Conservation (phyloP, 345 rosid genomes). For the Syzygium aqueum region DNA sequence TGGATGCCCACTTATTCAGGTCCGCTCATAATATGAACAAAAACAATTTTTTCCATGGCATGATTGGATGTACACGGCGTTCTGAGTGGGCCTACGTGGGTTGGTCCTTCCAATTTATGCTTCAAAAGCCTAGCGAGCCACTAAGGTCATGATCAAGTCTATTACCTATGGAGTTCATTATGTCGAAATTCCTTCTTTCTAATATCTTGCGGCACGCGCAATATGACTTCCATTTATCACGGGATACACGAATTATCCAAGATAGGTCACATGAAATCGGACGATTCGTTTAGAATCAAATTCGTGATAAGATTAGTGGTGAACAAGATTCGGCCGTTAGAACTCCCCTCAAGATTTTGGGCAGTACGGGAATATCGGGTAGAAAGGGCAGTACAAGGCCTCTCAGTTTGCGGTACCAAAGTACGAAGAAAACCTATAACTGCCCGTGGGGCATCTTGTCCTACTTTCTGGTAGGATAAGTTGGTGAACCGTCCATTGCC, state of each 20-base stretch:
- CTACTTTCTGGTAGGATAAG: background rate
- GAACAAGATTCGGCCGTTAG: background rate
- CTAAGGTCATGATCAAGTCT: background rate
- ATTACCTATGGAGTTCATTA: too few species aligned
- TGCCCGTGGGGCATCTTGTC: background rate
- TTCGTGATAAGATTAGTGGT: background rate
- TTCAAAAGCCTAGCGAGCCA: rapidly evolving
- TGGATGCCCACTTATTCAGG: background rate
- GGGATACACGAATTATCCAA: background rate
- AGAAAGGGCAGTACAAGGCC: background rate
- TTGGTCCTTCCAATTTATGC: too few species aligned
- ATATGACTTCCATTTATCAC: background rate
- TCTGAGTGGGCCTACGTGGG: rapidly evolving
- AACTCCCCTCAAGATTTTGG: background rate
- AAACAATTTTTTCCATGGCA: background rate
- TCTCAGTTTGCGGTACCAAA: background rate
- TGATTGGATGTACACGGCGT: background rate
- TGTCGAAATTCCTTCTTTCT: too few species aligned
- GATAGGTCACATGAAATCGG: rapidly evolving
- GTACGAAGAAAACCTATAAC: background rate
- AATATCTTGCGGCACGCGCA: too few species aligned
- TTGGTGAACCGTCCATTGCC: background rate
- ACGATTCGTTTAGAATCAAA: background rate
- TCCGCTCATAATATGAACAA: background rate
- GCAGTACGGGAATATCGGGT: background rate